These are phyloP conservation scores for Termitomyces titanicus DNA, from an alignment of 768 basidiomycete genomes.

Conservation along the genomic window DNA sequence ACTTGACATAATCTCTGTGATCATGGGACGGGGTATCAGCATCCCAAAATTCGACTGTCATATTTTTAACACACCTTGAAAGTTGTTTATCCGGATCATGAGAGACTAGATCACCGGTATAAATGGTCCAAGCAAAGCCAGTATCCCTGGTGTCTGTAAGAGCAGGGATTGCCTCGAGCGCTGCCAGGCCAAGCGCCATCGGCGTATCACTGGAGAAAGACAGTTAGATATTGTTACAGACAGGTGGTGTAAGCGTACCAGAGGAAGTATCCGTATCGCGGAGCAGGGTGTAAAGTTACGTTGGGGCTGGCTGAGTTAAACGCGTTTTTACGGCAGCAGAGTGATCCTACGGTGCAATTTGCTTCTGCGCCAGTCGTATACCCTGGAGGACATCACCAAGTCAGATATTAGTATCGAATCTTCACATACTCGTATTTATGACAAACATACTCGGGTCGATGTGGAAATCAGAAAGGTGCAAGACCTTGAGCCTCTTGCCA, in stretches of 20 bases:
- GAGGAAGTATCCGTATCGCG: conserved; percentile 60
- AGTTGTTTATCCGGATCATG: conserved; percentile 68
- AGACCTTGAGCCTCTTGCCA: conserved; percentile 63
- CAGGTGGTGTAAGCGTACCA: conserved; percentile 38
- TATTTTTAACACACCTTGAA: conserved; percentile 41
- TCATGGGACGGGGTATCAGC: neutral
- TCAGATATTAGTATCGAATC: neutral
- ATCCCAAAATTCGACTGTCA: neutral
- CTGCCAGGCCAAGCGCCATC: conserved; percentile 53
- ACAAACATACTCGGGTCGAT: conserved; percentile 59
- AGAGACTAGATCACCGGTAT: conserved; percentile 71
- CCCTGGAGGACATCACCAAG: conserved; percentile 33
- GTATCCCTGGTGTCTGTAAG: conserved; percentile 56
- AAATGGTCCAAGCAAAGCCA: conserved; percentile 64
- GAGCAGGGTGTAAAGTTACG: conserved; percentile 50
- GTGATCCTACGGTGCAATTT: conserved; percentile 52
- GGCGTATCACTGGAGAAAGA: conserved; percentile 54
- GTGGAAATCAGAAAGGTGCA: conserved; percentile 78
- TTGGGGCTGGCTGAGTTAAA: conserved; percentile 50
- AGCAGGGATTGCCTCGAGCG: conserved; percentile 63
- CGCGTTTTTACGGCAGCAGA: conserved; percentile 61
- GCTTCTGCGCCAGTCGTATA: conserved; percentile 69
- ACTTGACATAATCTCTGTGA: conserved; percentile 57
- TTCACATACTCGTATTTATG: neutral
- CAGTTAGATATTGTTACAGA: neutral